Base-by-base conservation (phyloP, 306 rosid genomes). In the Lagenaria siceraria region DNA sequence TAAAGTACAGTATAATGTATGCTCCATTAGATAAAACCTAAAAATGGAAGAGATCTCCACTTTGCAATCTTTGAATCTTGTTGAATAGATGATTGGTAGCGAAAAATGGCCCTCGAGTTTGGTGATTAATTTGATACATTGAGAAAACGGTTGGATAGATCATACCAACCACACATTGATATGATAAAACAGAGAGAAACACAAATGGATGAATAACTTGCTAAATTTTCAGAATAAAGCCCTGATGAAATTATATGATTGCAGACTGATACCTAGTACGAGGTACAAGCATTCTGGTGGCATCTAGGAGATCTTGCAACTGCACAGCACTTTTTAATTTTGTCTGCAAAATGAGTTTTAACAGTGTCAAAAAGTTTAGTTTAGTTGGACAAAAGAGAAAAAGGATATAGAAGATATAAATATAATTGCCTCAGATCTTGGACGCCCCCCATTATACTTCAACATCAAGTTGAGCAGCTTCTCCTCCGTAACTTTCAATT, bases 301-400 rank as follows among this genome's bases (percentile, higher is more conserved):
- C 99, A 82, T 95, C 99, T 80, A 95, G 83, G 78, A 95, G 85
- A 85, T 92, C 99, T 88, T 95, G 99, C 88, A 95, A 87, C 84
- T 95, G 98, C 83, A 95, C 80, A 61, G 99, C 99, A 86, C 92
- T 95, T 89, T 95, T 95, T 76, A 95, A 88, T 83, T 95, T 95
- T 49, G 99, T 92, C 99, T 95, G 87, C 79, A 82, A 75, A 83
- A 59, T 75, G 60, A 74, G 80, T 72, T 48, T 69, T n/a, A 69
- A 42, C 17, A 21, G 60, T 49, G 59, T 46, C 55, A 42, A 43
- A 70, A 43, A 24, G 66, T 68, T 61, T 80, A 61, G 77, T 58
- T 35, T 8, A 3, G 65, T 60, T 58, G 63, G 77, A 75, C 36
- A 77, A 14, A 80, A 54, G 1, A 54, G 68, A 78, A 64, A 1